A percentile compares a stretch with the other conserved stretches of the same genome.
phyloP scores from a whole-genome alignment of 2,329 filamentous ascomycete species.

The Cryphonectria japonica region DNA sequence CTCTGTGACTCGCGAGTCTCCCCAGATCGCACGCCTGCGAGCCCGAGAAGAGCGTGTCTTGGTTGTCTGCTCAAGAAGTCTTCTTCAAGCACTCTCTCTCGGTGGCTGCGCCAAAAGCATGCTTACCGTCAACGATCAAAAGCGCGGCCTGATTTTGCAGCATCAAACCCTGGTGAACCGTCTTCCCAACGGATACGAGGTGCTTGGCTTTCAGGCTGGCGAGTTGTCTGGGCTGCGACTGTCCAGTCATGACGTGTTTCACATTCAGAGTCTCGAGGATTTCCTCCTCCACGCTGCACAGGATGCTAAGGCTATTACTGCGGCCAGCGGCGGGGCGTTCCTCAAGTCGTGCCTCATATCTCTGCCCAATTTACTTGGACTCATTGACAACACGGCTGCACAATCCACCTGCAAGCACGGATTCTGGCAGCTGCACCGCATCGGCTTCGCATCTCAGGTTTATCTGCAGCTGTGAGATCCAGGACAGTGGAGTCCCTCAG shows the following conservation, averaged over 20 bases:
- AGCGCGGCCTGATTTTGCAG: background rate
- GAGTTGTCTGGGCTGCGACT: background rate
- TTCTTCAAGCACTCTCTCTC: background rate
- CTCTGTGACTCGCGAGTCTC: background rate
- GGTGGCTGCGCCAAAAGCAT: background rate
- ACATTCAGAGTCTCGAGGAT: slow-evolving; percentile 6
- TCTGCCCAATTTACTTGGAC: background rate
- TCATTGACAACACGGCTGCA: background rate
- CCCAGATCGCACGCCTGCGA: background rate
- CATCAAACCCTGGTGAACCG: slow-evolving; percentile 11
- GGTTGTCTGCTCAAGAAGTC: slow-evolving; percentile 6
- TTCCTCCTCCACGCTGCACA: slow-evolving; percentile 3
- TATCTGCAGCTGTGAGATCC: slow-evolving; percentile 4
- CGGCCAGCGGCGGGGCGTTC: background rate
- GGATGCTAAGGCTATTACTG: background rate
- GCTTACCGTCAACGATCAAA: slow-evolving; percentile 3
- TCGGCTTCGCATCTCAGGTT: background rate
- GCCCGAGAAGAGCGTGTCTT: slow-evolving; percentile 8
- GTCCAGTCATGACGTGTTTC: slow-evolving; percentile 8
- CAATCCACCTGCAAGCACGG: background rate
- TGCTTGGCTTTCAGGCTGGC: background rate
- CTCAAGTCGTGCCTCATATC: slow-evolving; percentile 12
- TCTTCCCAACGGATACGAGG: background rate
- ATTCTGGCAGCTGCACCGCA: slow-evolving; percentile 7
- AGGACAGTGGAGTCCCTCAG: background rate